These are phyloP conservation scores for Eucommia ulmoides DNA, from an alignment of 257 asterid genomes.

Conservation along the genomic window DNA sequence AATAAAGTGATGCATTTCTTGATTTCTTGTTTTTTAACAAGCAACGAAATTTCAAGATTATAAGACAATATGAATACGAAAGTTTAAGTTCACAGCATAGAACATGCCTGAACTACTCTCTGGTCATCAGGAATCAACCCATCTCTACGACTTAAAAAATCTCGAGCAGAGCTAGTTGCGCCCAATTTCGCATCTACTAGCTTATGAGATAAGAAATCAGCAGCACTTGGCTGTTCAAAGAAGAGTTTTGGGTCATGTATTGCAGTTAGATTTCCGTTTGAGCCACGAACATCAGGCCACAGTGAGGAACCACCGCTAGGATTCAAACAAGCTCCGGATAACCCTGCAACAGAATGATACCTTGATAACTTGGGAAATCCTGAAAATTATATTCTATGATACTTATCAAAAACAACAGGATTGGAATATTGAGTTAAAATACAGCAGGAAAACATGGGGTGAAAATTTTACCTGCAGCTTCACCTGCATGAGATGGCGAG, in stretches of 20 bases:
- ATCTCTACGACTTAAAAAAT: conserved; percentile 3
- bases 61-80: too few relatives aligned
- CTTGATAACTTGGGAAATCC: conserved; percentile 6
- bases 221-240: conserved; percentile 4
- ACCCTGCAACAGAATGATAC: conserved; percentile 1
- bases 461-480: conserved; percentile 1
- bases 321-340: not conserved
- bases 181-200: conserved; percentile 7
- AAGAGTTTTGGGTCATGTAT: not conserved
- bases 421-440: too few relatives aligned
- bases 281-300: conserved; percentile 2
- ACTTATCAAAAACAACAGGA: too few relatives aligned
- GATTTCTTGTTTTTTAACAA: too few relatives aligned
- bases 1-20: too few relatives aligned
- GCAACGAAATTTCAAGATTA: too few relatives aligned
- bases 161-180: conserved; percentile 5
- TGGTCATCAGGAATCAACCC: conserved; percentile 1
- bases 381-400: conserved; percentile 3
- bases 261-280: conserved; percentile 4
- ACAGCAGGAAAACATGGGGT: not conserved
- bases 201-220: conserved; percentile 13
- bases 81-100: too few relatives aligned
- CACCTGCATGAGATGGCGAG: not conserved
- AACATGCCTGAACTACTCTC: conserved; percentile 6
- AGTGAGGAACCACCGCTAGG: conserved; percentile 4